phyloP scores from a whole-genome alignment of 306 rosid species.

The Phaseolus lunatus region DNA sequence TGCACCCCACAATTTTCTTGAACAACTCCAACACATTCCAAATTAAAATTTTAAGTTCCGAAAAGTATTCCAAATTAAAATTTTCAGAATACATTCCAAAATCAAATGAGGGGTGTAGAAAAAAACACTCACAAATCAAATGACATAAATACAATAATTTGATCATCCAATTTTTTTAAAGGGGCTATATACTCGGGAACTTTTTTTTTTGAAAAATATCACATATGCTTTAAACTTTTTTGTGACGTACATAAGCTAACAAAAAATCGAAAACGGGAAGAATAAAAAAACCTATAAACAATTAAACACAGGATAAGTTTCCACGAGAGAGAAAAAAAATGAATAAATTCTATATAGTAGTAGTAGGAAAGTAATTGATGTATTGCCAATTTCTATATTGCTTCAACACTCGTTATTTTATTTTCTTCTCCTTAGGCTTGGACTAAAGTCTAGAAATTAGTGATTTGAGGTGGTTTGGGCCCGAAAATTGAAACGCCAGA shows the following conservation, averaged over 20 bases:
- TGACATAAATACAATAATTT: background rate
- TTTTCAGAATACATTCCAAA: no score
- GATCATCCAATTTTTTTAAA: background rate
- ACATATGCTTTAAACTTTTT: conserved; percentile 14
- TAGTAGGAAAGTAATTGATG: conserved; percentile 15
- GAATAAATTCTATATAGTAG: conserved; percentile 38
- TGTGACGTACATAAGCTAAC: conserved; percentile 35
- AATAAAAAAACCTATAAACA: conserved; percentile 39
- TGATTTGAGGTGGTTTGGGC: conserved; percentile 43
- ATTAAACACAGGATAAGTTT: conserved; percentile 10
- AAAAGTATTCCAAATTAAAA: no score
- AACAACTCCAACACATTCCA: no score
- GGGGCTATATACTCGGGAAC: background rate
- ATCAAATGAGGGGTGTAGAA: no score
- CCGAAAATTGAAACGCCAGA: conserved; percentile 73
- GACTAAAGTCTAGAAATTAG: conserved; percentile 40
- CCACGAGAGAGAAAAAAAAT: conserved; percentile 31
- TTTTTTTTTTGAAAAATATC: background rate
- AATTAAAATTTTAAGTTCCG: no score
- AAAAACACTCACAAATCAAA: no score
- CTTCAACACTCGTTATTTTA: conserved; percentile 30
- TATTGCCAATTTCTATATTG: conserved; percentile 25
- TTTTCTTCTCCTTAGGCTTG: conserved; percentile 3
- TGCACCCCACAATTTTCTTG: no score
- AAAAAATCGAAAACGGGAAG: conserved; percentile 20